Evolutionary conservation across 345 rosid genomes (phyloP).

Genomic region (Citrus unshiu): DNA sequence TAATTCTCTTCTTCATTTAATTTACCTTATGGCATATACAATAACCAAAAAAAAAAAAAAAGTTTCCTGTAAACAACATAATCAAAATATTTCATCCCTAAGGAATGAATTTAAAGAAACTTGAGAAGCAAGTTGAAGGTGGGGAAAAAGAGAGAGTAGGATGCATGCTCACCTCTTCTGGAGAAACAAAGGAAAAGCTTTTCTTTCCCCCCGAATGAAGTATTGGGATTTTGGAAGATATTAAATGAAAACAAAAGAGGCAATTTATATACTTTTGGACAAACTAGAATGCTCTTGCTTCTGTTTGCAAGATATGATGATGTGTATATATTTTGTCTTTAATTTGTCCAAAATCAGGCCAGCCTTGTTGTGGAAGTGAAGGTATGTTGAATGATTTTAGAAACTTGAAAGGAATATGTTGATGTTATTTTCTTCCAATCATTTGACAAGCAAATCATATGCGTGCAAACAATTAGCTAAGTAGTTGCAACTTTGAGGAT

Average conservation of each 20-base stretch:
- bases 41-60: neutral
- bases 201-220: too few species aligned
- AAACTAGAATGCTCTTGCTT: too few species aligned
- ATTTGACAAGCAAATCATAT: too few species aligned
- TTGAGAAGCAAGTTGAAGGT: too few species aligned
- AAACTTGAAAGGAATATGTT: neutral
- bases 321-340: too few species aligned
- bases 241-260: neutral
- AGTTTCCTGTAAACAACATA: neutral
- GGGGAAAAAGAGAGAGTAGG: too few species aligned
- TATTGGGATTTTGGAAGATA: neutral
- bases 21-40: neutral
- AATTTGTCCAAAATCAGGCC: too few species aligned
- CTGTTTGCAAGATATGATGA: too few species aligned
- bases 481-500: neutral
- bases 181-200: neutral
- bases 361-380: conserved; percentile 6
- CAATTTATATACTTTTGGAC: neutral
- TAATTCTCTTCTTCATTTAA: conserved; percentile 28
- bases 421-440: neutral
- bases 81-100: too few species aligned
- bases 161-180: neutral
- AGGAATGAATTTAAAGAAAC: too few species aligned
- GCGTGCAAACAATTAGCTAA: neutral
- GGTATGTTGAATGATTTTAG: neutral